Evolutionary conservation across 805 yeast genomes (phyloP).

Genomic region (Sugiyamaella americana): DNA sequence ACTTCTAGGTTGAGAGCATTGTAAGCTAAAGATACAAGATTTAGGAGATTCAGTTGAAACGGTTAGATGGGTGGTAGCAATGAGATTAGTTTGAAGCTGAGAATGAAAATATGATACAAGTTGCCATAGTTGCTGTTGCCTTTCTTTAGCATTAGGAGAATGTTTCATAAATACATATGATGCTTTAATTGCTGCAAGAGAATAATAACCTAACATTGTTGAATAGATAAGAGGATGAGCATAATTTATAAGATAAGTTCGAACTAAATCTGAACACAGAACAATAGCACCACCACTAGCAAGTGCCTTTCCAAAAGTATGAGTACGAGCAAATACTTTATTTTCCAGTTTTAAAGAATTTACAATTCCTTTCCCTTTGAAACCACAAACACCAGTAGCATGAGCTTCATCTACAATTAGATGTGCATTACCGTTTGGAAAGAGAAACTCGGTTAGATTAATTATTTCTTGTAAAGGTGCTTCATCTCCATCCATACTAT

Average conservation of each 20-base stretch:
- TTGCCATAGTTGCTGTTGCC: neutral
- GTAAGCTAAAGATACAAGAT: neutral
- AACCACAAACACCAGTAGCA: constrained; percentile 86
- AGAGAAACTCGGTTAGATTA: neutral
- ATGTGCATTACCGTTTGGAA: constrained; percentile 45
- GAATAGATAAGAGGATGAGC: constrained; percentile 25
- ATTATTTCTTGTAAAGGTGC: constrained; percentile 17
- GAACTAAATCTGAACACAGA: constrained; percentile 14
- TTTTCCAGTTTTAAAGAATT: constrained; percentile 15
- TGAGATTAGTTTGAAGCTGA: neutral
- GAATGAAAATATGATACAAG: neutral
- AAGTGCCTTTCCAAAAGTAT: constrained; percentile 26
- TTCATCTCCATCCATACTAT: constrained; percentile 26
- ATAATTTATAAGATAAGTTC: constrained; percentile 20
- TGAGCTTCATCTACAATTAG: constrained; percentile 86
- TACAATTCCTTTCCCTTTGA: constrained; percentile 59
- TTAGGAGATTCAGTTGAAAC: neutral
- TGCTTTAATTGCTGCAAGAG: constrained; percentile 18
- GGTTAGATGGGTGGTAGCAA: neutral
- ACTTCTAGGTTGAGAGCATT: constrained; percentile 13
- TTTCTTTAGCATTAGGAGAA: neutral
- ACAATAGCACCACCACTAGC: constrained; percentile 22
- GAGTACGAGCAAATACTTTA: constrained; percentile 17
- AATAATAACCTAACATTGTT: constrained; percentile 17
- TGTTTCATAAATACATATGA: constrained; percentile 14